These are phyloP conservation scores for Metarhizium anisopliae DNA, from an alignment of 2,329 filamentous ascomycete genomes.

Conservation along the genomic window DNA sequence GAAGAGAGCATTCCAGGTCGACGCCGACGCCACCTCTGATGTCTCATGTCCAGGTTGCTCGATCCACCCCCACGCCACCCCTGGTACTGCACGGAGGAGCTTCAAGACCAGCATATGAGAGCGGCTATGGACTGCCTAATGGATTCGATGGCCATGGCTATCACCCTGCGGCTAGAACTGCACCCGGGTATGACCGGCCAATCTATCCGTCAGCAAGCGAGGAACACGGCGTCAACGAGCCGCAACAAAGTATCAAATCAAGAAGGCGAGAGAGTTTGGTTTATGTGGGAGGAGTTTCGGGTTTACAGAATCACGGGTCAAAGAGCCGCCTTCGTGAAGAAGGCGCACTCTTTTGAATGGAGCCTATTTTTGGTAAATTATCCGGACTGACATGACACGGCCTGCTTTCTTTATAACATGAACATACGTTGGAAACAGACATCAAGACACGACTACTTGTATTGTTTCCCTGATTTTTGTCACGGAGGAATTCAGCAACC, in stretches of 20 bases:
- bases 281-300: conserved; percentile 40
- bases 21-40: conserved; percentile 44
- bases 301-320: conserved; percentile 39
- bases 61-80: conserved; percentile 36
- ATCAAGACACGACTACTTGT: conserved; percentile 16
- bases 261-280: conserved; percentile 53
- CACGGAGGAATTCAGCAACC: neutral
- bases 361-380: neutral
- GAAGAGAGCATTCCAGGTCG: conserved; percentile 20
- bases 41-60: conserved; percentile 19
- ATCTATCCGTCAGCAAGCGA: conserved; percentile 20
- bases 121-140: conserved; percentile 22
- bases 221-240: conserved; percentile 10
- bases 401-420: neutral
- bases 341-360: conserved; percentile 30
- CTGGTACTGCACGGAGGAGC: conserved; percentile 18
- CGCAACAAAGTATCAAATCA: conserved; percentile 20
- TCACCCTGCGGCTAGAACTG: conserved; percentile 12
- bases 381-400: neutral
- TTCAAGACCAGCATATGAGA: conserved; percentile 36
- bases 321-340: conserved; percentile 48
- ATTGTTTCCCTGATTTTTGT: conserved; percentile 9
- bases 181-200: conserved; percentile 29
- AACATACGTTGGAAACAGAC: conserved; percentile 3
- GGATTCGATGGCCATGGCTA: conserved; percentile 14